A percentile compares a stretch with the other conserved stretches of the same genome.
phyloP scores from a whole-genome alignment of 495 filamentous ascomycete genomes.

The Xylaria nigripes region DNA sequence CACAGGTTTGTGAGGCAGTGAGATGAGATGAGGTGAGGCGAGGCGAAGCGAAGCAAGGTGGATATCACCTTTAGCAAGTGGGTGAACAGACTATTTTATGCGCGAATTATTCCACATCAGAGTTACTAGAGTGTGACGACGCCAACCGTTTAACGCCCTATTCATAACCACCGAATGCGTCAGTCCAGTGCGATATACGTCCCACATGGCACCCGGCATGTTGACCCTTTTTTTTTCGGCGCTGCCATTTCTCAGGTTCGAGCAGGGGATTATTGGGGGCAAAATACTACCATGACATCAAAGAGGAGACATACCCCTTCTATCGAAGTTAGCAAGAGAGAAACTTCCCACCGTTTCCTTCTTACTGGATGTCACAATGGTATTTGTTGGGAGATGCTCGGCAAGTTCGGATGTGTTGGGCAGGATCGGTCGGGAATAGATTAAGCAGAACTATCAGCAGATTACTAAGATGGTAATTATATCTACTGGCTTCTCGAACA shows the following conservation, averaged over 20 bases:
- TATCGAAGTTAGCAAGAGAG: slow-evolving; percentile 5
- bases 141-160: not conserved
- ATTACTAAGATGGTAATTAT: not conserved
- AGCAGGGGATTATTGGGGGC: slow-evolving; percentile 24
- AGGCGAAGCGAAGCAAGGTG: not conserved
- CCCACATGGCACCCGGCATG: not conserved
- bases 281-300: slow-evolving; percentile 19
- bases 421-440: not conserved
- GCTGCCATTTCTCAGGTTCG: not conserved
- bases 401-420: not conserved
- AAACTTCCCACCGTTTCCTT: slow-evolving; percentile 8
- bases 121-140: not conserved
- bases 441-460: not conserved
- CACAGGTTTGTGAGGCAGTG: not conserved
- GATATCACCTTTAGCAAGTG: not conserved
- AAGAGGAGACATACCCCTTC: not conserved
- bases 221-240: slow-evolving; percentile 1
- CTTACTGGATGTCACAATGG: slow-evolving; percentile 1
- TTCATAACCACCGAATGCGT: not conserved
- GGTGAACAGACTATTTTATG: not conserved
- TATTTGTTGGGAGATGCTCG: not conserved
- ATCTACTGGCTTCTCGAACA: not conserved
- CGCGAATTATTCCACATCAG: not conserved
- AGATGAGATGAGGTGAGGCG: not conserved
- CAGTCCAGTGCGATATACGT: not conserved